Conservation (phyloP, 768 basidiomycete genomes). For the Collybia sp. region DNA sequence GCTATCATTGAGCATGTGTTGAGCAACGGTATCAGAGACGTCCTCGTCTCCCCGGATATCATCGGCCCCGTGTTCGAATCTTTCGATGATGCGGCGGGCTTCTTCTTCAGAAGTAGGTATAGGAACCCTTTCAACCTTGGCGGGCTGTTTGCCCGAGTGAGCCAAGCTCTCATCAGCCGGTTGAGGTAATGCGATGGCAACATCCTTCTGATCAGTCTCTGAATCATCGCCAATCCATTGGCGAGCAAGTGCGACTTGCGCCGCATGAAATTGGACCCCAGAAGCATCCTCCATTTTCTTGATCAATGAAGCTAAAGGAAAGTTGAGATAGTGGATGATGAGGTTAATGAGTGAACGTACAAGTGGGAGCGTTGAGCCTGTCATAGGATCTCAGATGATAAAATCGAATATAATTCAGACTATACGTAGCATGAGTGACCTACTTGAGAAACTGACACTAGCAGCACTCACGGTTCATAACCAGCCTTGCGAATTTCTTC, state of each 20-base stretch:
- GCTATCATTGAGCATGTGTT: conserved; percentile 68
- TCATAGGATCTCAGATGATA: conserved; percentile 93
- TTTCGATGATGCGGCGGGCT: conserved; percentile 53
- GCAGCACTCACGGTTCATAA: conserved; percentile 63
- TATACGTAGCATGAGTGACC: conserved; percentile 17
- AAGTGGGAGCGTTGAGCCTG: conserved; percentile 68
- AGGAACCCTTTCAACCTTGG: conserved; percentile 55
- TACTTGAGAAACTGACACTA: no score
- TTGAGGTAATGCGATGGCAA: conserved; percentile 53
- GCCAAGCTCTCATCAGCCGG: conserved; percentile 45
- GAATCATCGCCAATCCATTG: conserved; percentile 61
- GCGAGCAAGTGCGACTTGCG: conserved; percentile 79
- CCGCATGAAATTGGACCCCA: conserved; percentile 78
- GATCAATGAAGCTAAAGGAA: conserved; percentile 38
- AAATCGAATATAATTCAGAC: conserved; percentile 84
- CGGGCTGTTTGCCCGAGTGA: conserved; percentile 42
- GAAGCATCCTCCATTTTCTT: conserved; percentile 66
- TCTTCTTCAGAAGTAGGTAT: conserved; percentile 67
- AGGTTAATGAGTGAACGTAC: neutral
- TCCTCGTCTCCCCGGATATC: conserved; percentile 50
- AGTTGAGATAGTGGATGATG: neutral
- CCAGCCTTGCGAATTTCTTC: conserved; percentile 75
- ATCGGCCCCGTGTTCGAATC: conserved; percentile 67
- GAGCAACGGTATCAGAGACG: conserved; percentile 75
- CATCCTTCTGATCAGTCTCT: conserved; percentile 40